These are phyloP conservation scores for Pseudohyphozyma bogoriensis DNA, from an alignment of 768 basidiomycete genomes.

Conservation along the genomic window DNA sequence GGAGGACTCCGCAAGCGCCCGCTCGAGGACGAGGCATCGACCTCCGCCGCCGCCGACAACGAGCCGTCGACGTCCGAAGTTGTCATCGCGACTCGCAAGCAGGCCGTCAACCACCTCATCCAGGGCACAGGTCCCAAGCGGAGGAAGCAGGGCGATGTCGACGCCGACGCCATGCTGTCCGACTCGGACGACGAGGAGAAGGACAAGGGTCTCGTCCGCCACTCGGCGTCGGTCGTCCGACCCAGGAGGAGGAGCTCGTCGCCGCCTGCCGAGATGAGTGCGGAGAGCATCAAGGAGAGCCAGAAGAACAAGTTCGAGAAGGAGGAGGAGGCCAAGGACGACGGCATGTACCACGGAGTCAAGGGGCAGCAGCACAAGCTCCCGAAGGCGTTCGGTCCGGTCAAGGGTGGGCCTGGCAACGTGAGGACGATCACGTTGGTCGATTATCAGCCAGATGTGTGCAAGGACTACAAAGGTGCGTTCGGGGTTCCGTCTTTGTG, in stretches of 20 bases:
- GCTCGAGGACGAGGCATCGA: slow-evolving; percentile 50
- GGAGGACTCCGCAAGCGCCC: slow-evolving; percentile 57
- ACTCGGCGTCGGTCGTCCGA: slow-evolving; percentile 62
- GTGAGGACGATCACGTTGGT: slow-evolving; percentile 82
- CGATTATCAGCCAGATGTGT: slow-evolving; percentile 98
- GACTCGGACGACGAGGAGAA: slow-evolving; percentile 50
- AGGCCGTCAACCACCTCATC: slow-evolving; percentile 58
- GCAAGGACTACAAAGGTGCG: slow-evolving; percentile 97
- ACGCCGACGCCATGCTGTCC: slow-evolving; percentile 38
- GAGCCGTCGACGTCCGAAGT: slow-evolving; percentile 41
- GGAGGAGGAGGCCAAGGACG: slow-evolving; percentile 53
- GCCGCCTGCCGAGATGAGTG: slow-evolving; percentile 65
- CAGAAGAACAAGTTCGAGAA: slow-evolving; percentile 49
- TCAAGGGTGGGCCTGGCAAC: slow-evolving; percentile 62
- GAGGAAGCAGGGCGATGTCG: slow-evolving; percentile 44
- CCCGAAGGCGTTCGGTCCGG: slow-evolving; percentile 71
- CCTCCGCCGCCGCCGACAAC: slow-evolving; percentile 15
- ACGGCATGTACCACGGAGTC: slow-evolving; percentile 78
- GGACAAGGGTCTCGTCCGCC: slow-evolving; percentile 46
- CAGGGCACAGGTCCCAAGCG: slow-evolving; percentile 66
- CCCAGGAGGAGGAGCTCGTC: slow-evolving; percentile 58
- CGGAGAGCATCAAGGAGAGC: slow-evolving; percentile 59
- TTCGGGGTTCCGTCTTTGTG: too few species aligned
- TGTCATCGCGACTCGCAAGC: slow-evolving; percentile 63
- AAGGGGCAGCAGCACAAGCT: slow-evolving; percentile 66